Conservation (phyloP, 345 rosid species). For the Excoecaria agallocha region DNA sequence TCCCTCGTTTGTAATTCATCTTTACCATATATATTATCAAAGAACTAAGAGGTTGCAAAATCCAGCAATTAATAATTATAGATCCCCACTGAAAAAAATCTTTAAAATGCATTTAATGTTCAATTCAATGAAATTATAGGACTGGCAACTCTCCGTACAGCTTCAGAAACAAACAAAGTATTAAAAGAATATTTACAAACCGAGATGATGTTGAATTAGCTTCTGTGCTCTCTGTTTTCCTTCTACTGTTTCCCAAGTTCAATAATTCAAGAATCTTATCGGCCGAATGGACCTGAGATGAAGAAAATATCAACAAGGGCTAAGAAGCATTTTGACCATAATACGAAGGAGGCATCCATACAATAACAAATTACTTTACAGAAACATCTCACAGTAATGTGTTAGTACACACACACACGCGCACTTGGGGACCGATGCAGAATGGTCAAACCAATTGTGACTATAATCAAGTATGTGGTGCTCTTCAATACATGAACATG, state of each 20-base stretch:
- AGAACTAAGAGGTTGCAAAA: not conserved
- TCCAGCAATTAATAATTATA: not conserved
- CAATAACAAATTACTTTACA: not conserved
- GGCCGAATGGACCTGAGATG: constrained; percentile 73
- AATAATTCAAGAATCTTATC: constrained; percentile 88
- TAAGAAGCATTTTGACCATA: constrained; percentile 1
- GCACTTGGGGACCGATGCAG: not conserved
- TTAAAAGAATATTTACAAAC: constrained; percentile 32
- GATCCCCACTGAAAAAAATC: not conserved
- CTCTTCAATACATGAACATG: not conserved
- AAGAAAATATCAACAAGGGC: constrained; percentile 18
- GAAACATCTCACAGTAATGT: not conserved
- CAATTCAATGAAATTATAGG: not conserved
- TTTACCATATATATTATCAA: not conserved
- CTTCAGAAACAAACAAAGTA: not conserved
- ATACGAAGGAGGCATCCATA: not conserved
- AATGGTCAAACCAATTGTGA: not conserved
- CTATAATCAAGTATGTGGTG: not conserved
- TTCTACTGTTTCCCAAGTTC: constrained; percentile 83
- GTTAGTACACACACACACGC: not conserved
- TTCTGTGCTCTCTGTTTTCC: constrained; percentile 94
- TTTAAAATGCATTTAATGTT: not conserved
- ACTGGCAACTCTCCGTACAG: not conserved
- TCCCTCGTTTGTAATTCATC: not conserved
- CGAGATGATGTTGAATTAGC: constrained; percentile 89